Percentiles rank a stretch among this genome's conserved stretches.
Conservation (phyloP, 2,329 filamentous ascomycete species). For the Alternaria triticina region DNA sequence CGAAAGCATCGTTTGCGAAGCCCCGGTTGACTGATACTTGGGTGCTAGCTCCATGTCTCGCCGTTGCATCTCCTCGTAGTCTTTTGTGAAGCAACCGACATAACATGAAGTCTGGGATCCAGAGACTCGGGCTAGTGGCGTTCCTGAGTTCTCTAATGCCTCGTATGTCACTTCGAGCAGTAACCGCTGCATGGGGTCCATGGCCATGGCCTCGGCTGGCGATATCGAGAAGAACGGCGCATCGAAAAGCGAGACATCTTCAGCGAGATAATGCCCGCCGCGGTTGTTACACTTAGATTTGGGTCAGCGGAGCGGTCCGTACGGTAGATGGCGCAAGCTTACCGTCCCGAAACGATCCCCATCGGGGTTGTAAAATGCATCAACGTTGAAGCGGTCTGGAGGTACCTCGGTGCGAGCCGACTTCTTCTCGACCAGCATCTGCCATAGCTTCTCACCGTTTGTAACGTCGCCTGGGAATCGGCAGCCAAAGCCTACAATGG, state of each 20-base stretch:
- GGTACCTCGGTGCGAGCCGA: conserved; percentile 17
- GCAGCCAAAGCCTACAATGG: conserved; percentile 39
- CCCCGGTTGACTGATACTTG: conserved; percentile 20
- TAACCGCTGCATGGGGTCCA: conserved; percentile 36
- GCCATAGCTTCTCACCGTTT: conserved; percentile 21
- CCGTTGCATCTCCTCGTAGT: conserved; percentile 25
- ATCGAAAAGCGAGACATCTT: conserved; percentile 30
- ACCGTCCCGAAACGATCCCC: conserved; percentile 17
- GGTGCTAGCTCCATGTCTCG: conserved; percentile 19
- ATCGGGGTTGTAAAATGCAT: conserved; percentile 25
- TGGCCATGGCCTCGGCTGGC: conserved; percentile 24
- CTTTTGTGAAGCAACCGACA: conserved; percentile 24
- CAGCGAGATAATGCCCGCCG: conserved; percentile 26
- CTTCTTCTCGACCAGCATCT: conserved; percentile 16
- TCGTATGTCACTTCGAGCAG: conserved; percentile 34
- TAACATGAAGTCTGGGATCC: conserved; percentile 28
- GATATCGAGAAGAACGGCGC: conserved; percentile 31
- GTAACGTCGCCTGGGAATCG: conserved; percentile 23
- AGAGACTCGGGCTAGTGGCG: conserved; percentile 14
- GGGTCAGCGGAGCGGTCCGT: neutral
- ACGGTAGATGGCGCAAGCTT: neutral
- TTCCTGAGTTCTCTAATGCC: conserved; percentile 26
- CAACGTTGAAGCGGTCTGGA: conserved; percentile 17
- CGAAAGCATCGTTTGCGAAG: conserved; percentile 15
- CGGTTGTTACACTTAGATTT: conserved; percentile 12